Base-by-base conservation (phyloP, 139 green algal species). In the Chlamydomonas incerta region DNA sequence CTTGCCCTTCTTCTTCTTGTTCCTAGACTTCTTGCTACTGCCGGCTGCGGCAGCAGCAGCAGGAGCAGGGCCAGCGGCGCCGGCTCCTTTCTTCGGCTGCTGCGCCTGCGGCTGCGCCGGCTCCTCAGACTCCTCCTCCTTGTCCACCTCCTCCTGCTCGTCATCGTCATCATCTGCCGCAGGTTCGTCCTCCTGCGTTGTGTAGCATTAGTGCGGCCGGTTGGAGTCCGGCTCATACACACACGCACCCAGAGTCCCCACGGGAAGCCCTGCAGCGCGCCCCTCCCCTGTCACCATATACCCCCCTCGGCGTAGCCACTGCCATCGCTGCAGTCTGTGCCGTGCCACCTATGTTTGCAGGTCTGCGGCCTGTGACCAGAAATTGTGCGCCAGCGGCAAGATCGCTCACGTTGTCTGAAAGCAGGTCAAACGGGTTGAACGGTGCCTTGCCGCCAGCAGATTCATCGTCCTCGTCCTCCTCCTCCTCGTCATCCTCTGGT, bases 351-450 rank as follows among this genome's bases (percentile, higher is more conserved):
- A n/a, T n/a, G n/a, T n/a, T n/a, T n/a, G n/a, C n/a, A n/a, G n/a
- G n/a, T n/a, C n/a, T n/a, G n/a, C n/a, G n/a, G n/a, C n/a, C n/a
- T n/a, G n/a, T n/a, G 41, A 50, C 41, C 41, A 5, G 5, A 50
- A 50, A 13, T 50, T 50, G 41, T 50, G 41, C 41, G 41, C 41
- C 41, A 50, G 8, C 6, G 28, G 2, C 29, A 50, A 10, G 28
- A 18, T 3, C 18, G 18, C 77, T 47, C 33, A 88, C 90, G 52
- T 96, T 90, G n/a, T 93, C 91, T 29, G 26, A 90, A 9, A 96
- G 73, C 50, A 96, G 87, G n/a, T 92, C 85, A 65, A 96, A 96
- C 0, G 92, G 94, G 79, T 96, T 96, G 87, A 96, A 96, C 0
- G 89, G 85, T 0, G 84, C 72, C 41, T 77, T 74, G 21, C 24